These are phyloP conservation scores for Diaporthe sp. DNA, from an alignment of 2,329 filamentous ascomycete species.

Conservation along the genomic window DNA sequence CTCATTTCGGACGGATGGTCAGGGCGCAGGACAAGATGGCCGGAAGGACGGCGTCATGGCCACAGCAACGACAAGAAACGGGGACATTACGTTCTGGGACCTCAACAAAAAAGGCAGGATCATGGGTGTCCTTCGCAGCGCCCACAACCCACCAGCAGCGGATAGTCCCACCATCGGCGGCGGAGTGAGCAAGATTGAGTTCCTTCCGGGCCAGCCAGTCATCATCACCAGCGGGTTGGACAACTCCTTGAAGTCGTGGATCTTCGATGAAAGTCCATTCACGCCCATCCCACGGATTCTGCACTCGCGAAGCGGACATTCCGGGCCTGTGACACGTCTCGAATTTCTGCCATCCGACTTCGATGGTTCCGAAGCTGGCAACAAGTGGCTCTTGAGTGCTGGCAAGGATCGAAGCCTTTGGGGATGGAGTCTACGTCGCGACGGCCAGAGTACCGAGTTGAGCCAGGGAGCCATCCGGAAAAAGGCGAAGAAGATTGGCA, in stretches of 20 bases:
- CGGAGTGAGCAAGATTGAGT: conserved; percentile 89
- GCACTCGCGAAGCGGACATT: conserved; percentile 89
- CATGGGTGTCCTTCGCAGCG: conserved; percentile 86
- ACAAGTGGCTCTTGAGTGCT: conserved; percentile 94
- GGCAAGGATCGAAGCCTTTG: conserved; percentile 92
- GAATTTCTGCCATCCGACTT: conserved; percentile 89
- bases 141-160: conserved; percentile 81
- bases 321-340: conserved; percentile 84
- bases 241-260: conserved; percentile 96
- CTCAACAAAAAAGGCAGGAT: conserved; percentile 89
- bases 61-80: conserved; percentile 81
- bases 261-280: conserved; percentile 93
- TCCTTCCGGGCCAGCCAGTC: conserved; percentile 88
- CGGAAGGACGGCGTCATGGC: conserved; percentile 92
- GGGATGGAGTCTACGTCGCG: conserved; percentile 95
- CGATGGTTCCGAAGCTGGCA: conserved; percentile 87
- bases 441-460: conserved; percentile 93
- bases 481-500: conserved; percentile 89
- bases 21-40: conserved; percentile 90
- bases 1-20: conserved; percentile 88
- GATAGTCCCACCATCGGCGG: conserved; percentile 71
- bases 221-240: conserved; percentile 91
- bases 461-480: conserved; percentile 91
- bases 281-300: conserved; percentile 87
- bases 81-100: conserved; percentile 97